phyloP scores from a whole-genome alignment of 2,329 filamentous ascomycete genomes.

The Hypoxylon sp. region DNA sequence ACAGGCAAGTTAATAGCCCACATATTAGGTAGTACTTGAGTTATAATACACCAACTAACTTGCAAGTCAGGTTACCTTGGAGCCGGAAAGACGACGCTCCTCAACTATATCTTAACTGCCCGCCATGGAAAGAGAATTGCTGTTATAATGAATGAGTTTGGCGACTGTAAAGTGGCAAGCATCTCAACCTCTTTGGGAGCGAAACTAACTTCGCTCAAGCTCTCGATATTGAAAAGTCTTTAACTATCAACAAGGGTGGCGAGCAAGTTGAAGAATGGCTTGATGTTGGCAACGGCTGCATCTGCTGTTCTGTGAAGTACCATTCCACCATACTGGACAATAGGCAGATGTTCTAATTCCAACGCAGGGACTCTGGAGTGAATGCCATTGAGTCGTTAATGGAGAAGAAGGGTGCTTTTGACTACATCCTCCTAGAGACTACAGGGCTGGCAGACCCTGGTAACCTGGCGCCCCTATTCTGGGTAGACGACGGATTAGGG shows the following conservation, averaged over 20 bases:
- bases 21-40: not conserved
- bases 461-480: conserved; percentile 95
- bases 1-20: conserved; percentile 68
- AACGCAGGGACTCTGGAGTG: conserved; percentile 84
- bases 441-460: conserved; percentile 96
- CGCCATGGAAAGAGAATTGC: conserved; percentile 98
- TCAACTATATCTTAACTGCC: conserved; percentile 96
- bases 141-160: conserved; percentile 96
- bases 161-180: conserved; percentile 74
- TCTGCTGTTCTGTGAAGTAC: conserved; percentile 97
- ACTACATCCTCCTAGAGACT: conserved; percentile 97
- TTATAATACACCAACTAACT: conserved; percentile 26
- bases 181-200: conserved; percentile 14
- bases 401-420: conserved; percentile 92
- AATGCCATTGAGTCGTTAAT: conserved; percentile 96
- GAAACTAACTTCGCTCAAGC: conserved; percentile 64
- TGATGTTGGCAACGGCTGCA: conserved; percentile 95
- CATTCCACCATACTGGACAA: conserved; percentile 1
- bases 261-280: conserved; percentile 94
- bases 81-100: conserved; percentile 92
- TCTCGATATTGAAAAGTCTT: conserved; percentile 93
- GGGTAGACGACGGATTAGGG: conserved; percentile 95
- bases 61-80: conserved; percentile 84
- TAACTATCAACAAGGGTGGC: conserved; percentile 89
- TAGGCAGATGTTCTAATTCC: conserved; percentile 45